Conservation (phyloP, 768 basidiomycete species). For the Tylopilus rubrobrunneus region DNA sequence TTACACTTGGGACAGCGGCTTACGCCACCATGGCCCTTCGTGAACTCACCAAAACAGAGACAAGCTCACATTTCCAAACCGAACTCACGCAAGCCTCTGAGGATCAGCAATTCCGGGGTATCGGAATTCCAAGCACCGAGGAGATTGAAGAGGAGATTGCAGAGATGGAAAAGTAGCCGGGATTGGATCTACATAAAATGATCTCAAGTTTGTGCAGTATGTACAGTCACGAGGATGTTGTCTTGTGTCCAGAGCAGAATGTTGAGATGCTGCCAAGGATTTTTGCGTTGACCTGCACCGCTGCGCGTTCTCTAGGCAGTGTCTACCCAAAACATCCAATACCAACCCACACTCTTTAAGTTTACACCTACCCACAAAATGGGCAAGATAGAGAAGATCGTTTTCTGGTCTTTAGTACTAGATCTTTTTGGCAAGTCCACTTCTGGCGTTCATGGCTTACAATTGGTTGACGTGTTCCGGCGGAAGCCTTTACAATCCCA, state of each 20-base stretch:
- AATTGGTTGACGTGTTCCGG: slow-evolving; percentile 10
- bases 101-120: slow-evolving; percentile 76
- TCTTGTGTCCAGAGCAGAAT: not conserved
- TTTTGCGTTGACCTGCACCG: not conserved
- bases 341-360: not conserved
- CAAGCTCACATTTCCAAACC: slow-evolving; percentile 89
- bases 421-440: slow-evolving; percentile 68
- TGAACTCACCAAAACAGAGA: slow-evolving; percentile 93
- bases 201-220: too few species aligned
- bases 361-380: slow-evolving; percentile 31
- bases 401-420: slow-evolving; percentile 86
- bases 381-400: slow-evolving; percentile 71
- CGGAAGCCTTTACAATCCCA: slow-evolving; percentile 84
- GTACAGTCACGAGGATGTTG: not conserved
- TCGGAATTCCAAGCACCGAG: slow-evolving; percentile 21
- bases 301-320: not conserved
- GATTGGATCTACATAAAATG: not conserved
- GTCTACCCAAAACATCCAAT: not conserved
- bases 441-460: not conserved
- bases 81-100: slow-evolving; percentile 70
- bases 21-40: slow-evolving; percentile 99
- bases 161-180: slow-evolving; percentile 5
- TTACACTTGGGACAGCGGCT: slow-evolving; percentile 85
- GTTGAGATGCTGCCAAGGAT: not conserved
- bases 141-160: slow-evolving; percentile 20